phyloP scores from a whole-genome alignment of 2,329 filamentous ascomycete genomes.

The Pseudogymnoascus verrucosus region DNA sequence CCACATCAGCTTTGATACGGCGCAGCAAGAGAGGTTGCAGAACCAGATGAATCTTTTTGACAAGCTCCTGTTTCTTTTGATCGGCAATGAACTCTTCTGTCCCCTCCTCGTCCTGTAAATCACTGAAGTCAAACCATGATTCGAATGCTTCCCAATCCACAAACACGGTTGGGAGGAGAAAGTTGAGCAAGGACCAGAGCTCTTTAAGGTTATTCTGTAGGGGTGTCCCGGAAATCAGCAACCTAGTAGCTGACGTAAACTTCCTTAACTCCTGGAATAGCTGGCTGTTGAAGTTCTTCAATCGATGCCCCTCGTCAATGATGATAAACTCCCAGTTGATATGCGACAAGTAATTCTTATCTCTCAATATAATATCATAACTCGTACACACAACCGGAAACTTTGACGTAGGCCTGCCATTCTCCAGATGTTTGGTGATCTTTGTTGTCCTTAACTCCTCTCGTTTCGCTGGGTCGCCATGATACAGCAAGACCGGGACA shows the following conservation, averaged over 20 bases:
- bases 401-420: constrained; percentile 47
- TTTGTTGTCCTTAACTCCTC: constrained; percentile 63
- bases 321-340: constrained; percentile 98
- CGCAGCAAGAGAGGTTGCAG: constrained; percentile 84
- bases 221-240: constrained; percentile 91
- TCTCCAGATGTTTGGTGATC: constrained; percentile 62
- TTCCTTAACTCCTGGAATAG: constrained; percentile 82
- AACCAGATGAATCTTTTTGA: constrained; percentile 86
- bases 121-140: constrained; percentile 94
- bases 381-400: constrained; percentile 93
- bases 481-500: constrained; percentile 85
- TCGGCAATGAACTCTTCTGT: constrained; percentile 74
- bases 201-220: constrained; percentile 94
- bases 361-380: constrained; percentile 92
- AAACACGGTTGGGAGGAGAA: constrained; percentile 86
- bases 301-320: constrained; percentile 91
- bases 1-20: constrained; percentile 87
- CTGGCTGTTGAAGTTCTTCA: constrained; percentile 94
- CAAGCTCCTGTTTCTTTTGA: constrained; percentile 65
- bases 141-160: constrained; percentile 90
- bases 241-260: constrained; percentile 81
- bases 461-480: constrained; percentile 74
- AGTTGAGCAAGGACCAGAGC: constrained; percentile 90
- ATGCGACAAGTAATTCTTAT: constrained; percentile 69
- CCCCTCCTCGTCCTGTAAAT: constrained; percentile 72